Evolutionary conservation across 371 early-diverging fungal species (phyloP).

Genomic region (Saksenaea oblongispora): DNA sequence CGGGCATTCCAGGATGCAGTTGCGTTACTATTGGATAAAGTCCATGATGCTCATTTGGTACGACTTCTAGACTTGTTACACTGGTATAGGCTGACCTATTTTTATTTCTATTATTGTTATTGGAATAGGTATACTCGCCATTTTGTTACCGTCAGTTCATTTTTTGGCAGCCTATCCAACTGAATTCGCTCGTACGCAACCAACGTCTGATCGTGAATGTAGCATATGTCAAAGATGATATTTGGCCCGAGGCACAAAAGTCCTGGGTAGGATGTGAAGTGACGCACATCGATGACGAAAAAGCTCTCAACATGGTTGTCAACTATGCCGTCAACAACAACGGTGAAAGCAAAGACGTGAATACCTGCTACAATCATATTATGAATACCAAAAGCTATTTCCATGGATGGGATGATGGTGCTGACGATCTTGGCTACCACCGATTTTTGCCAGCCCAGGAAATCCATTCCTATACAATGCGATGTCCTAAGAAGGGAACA

Average conservation of each 20-base stretch:
- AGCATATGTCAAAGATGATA: conserved; percentile 50
- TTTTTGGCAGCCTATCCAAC: conserved; percentile 56
- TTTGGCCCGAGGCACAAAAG: conserved; percentile 49
- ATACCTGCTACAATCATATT: conserved; percentile 54
- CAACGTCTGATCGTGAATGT: conserved; percentile 44
- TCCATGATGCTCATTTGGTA: conserved; percentile 55
- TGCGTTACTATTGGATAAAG: conserved; percentile 50
- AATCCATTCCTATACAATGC: conserved; percentile 45
- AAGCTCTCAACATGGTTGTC: conserved; percentile 52
- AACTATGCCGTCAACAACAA: conserved; percentile 59
- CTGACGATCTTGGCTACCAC: conserved; percentile 56
- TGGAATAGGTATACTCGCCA: conserved; percentile 43
- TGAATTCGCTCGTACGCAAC: conserved; percentile 46
- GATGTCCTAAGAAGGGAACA: conserved; percentile 45
- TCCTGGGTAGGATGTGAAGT: conserved; percentile 53
- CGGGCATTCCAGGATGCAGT: conserved; percentile 51
- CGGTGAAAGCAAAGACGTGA: conserved; percentile 55
- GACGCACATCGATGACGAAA: conserved; percentile 46
- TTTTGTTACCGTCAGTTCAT: conserved; percentile 54
- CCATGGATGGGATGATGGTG: conserved; percentile 59
- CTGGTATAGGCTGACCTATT: conserved; percentile 2
- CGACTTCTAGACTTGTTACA: not conserved
- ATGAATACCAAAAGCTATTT: conserved; percentile 57
- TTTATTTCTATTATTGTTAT: not conserved
- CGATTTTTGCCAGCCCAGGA: conserved; percentile 57